Conservation (phyloP, 2,329 filamentous ascomycete genomes). For the Macroventuria anomochaeta region DNA sequence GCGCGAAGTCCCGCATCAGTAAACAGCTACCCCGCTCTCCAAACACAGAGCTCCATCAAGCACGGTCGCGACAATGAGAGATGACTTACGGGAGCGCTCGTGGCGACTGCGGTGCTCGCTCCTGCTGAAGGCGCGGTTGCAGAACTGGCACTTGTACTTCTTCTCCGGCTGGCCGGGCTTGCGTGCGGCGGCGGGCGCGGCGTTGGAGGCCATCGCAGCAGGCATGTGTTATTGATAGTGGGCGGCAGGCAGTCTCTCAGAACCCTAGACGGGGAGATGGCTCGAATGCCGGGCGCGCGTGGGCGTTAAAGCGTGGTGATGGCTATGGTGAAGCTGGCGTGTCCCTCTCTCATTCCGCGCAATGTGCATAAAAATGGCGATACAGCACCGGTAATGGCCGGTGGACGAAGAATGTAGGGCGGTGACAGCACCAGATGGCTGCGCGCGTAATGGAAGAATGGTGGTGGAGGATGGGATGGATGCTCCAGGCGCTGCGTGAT, state of each 20-base stretch:
- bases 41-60: slow-evolving; percentile 34
- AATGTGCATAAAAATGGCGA: slow-evolving; percentile 30
- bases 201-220: slow-evolving; percentile 69
- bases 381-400: slow-evolving; percentile 35
- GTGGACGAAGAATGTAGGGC: slow-evolving; percentile 14
- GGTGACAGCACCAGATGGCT: slow-evolving; percentile 20
- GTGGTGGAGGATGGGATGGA: slow-evolving; percentile 29
- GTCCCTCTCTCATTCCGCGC: slow-evolving; percentile 40
- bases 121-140: slow-evolving; percentile 94
- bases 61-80: slow-evolving; percentile 12
- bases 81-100: slow-evolving; percentile 92
- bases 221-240: slow-evolving; percentile 61
- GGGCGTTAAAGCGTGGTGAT: slow-evolving; percentile 47
- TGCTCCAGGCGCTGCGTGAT: slow-evolving; percentile 29
- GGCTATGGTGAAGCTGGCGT: slow-evolving; percentile 33
- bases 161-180: slow-evolving; percentile 84
- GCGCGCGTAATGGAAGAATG: slow-evolving; percentile 36
- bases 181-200: slow-evolving; percentile 71
- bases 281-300: slow-evolving; percentile 45
- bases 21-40: slow-evolving; percentile 38
- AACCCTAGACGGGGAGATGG: slow-evolving; percentile 20
- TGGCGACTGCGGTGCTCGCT: slow-evolving; percentile 97
- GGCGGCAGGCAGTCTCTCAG: slow-evolving; percentile 3
- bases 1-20: slow-evolving; percentile 44
- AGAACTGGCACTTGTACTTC: slow-evolving; percentile 99